These are phyloP conservation scores for Kuraishia cidri DNA, from an alignment of 805 yeast genomes.

Conservation along the genomic window DNA sequence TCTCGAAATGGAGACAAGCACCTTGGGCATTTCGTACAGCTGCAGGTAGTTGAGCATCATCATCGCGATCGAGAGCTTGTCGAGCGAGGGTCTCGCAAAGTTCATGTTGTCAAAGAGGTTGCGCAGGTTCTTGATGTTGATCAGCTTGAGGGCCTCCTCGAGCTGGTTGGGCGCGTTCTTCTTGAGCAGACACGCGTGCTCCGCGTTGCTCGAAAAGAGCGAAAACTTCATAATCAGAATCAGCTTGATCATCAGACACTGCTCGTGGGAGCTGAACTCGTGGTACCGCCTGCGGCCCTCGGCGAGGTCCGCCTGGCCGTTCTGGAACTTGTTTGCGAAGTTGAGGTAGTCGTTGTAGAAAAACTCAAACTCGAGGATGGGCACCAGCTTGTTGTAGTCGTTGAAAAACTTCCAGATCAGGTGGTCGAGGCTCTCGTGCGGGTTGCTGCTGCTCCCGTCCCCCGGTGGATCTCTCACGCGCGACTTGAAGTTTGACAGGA, in stretches of 20 bases:
- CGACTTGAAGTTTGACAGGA: neutral
- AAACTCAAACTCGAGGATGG: conserved; percentile 42
- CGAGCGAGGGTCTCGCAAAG: conserved; percentile 34
- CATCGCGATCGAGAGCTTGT: conserved; percentile 40
- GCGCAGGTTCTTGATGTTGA: conserved; percentile 27
- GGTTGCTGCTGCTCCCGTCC: conserved; percentile 14
- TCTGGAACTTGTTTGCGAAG: conserved; percentile 27
- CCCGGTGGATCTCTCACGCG: conserved; percentile 2
- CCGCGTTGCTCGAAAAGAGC: conserved; percentile 28
- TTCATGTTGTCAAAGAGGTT: conserved; percentile 37
- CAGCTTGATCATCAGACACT: conserved; percentile 35
- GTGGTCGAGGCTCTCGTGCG: conserved; percentile 29
- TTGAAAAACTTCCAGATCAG: conserved; percentile 39
- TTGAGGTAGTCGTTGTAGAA: conserved; percentile 46
- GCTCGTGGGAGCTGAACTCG: conserved; percentile 20
- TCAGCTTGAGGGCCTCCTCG: conserved; percentile 21
- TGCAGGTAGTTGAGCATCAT: conserved; percentile 39
- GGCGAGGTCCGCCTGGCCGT: conserved; percentile 21
- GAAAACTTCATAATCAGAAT: conserved; percentile 44
- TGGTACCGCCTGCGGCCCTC: conserved; percentile 26
- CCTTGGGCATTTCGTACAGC: conserved; percentile 20
- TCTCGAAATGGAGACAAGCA: conserved; percentile 7
- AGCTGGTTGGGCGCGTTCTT: conserved; percentile 12
- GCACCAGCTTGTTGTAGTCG: conserved; percentile 43
- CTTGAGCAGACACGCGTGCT: conserved; percentile 11